Conservation (phyloP, 2,329 filamentous ascomycete species). For the Colletotrichum abscissum region DNA sequence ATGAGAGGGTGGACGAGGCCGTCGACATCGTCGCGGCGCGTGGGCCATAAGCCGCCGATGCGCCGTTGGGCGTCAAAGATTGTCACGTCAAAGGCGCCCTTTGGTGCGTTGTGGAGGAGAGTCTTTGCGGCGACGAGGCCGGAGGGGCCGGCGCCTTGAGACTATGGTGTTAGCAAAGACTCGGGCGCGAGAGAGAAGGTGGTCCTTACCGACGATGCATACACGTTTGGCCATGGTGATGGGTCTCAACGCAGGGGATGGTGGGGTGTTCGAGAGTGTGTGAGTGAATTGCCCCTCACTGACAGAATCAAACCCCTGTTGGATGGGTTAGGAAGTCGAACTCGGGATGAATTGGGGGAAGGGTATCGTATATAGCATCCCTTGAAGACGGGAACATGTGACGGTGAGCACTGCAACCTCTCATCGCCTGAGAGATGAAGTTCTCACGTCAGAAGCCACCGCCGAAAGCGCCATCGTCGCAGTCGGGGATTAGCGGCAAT, state of each 20-base stretch:
- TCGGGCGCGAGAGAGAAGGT: background rate
- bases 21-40: slow-evolving; percentile 56
- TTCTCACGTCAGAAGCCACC: slow-evolving; percentile 25
- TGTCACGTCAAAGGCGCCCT: slow-evolving; percentile 71
- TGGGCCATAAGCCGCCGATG: slow-evolving; percentile 84
- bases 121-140: slow-evolving; percentile 80
- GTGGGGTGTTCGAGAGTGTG: slow-evolving; percentile 8
- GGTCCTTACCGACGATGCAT: slow-evolving; percentile 50
- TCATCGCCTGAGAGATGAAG: slow-evolving; percentile 4
- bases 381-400: background rate
- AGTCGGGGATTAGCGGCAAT: slow-evolving; percentile 16
- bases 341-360: background rate
- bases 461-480: slow-evolving; percentile 5
- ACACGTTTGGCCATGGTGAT: slow-evolving; percentile 51
- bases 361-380: background rate
- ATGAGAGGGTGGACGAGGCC: slow-evolving; percentile 74
- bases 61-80: slow-evolving; percentile 74
- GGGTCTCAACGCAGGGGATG: background rate
- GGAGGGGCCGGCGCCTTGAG: slow-evolving; percentile 73
- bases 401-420: background rate
- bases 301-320: slow-evolving; percentile 7
- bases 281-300: slow-evolving; percentile 18
- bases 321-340: background rate
- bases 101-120: slow-evolving; percentile 69
- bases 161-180: background rate